These are phyloP conservation scores for Danielia reshetovae DNA, from an alignment of 805 yeast species.

Conservation along the genomic window DNA sequence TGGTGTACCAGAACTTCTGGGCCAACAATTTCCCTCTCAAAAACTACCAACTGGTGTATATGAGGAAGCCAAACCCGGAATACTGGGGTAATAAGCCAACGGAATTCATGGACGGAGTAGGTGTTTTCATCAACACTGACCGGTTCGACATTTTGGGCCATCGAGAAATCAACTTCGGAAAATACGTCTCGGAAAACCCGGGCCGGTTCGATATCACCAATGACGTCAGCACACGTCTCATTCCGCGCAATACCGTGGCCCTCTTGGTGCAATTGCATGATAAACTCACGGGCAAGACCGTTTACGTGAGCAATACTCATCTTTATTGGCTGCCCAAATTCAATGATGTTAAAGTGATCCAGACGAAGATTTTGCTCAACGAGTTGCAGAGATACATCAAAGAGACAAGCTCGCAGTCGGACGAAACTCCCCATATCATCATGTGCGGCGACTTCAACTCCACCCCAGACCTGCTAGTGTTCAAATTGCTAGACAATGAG, in stretches of 20 bases:
- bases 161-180: constrained; percentile 28
- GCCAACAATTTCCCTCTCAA: constrained; percentile 21
- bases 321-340: constrained; percentile 52
- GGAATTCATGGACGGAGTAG: constrained; percentile 57
- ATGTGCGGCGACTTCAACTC: constrained; percentile 60
- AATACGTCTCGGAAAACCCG: constrained; percentile 20
- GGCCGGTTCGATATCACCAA: constrained; percentile 26
- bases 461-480: constrained; percentile 45
- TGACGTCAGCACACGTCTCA: constrained; percentile 33
- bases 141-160: constrained; percentile 41
- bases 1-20: constrained; percentile 41
- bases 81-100: constrained; percentile 46
- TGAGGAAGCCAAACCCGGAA: constrained; percentile 46
- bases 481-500: constrained; percentile 37
- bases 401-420: constrained; percentile 2
- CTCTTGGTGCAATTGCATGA: constrained; percentile 48
- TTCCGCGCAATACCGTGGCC: constrained; percentile 54
- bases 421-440: constrained; percentile 26
- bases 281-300: constrained; percentile 29
- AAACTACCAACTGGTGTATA: constrained; percentile 46
- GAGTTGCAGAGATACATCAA: constrained; percentile 11
- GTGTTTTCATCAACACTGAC: constrained; percentile 46
- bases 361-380: constrained; percentile 38
- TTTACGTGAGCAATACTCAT: constrained; percentile 57
- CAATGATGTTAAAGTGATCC: constrained; percentile 52